These are phyloP conservation scores for Eucalyptus shirleyi DNA, from an alignment of 345 rosid species.

Conservation along the genomic window DNA sequence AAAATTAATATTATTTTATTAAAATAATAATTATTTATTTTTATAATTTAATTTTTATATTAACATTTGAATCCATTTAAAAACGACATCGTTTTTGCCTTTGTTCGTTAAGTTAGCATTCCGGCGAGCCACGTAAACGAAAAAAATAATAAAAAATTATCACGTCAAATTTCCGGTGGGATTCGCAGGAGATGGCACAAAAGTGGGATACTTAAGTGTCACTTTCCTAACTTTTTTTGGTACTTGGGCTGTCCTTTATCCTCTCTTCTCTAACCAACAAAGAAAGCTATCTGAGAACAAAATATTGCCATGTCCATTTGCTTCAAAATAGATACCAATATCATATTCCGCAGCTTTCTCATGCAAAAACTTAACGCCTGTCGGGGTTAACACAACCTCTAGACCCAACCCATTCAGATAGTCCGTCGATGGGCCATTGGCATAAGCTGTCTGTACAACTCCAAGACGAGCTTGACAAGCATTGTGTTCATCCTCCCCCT, in stretches of 20 bases:
- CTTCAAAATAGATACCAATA: conserved; percentile 91
- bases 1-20: no score
- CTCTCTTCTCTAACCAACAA: conserved; percentile 34
- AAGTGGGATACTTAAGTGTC: no score
- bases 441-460: conserved; percentile 87
- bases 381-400: conserved; percentile 54
- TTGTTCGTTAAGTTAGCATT: no score
- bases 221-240: no score
- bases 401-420: conserved; percentile 59
- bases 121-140: rapidly evolving
- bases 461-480: conserved; percentile 41
- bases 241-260: no score
- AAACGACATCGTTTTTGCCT: no score
- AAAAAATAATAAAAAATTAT: no score
- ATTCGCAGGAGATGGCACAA: rapidly evolving
- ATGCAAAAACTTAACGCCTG: conserved; percentile 84
- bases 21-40: no score
- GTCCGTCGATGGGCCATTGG: conserved; percentile 80
- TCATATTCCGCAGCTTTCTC: conserved; percentile 73
- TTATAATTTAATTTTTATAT: no score
- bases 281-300: conserved; percentile 53
- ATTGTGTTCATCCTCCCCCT: conserved; percentile 6
- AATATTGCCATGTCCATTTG: conserved; percentile 95
- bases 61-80: no score
- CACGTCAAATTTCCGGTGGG: rapidly evolving